Base-by-base conservation (phyloP, 2,329 filamentous ascomycete genomes). In the Hypoxylon sp. region DNA sequence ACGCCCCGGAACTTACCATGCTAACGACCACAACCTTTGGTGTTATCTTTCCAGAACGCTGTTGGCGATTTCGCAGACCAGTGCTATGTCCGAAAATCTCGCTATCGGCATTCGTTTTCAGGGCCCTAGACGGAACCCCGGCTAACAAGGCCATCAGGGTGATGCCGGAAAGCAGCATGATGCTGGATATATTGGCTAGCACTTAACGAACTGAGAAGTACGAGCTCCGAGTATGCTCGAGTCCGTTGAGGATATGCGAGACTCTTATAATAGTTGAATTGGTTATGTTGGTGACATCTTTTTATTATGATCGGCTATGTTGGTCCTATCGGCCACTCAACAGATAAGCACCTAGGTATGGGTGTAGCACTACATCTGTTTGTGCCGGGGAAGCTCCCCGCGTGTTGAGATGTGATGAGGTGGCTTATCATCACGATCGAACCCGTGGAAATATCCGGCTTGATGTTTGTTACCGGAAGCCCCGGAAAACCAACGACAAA, bases 21-120 rank as follows among this genome's bases (percentile, higher is more conserved):
- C 84, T 88, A 67, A 91, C 82, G 64, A 91, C 88, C 76, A 91
- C 84, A 52, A 90, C 82, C 71, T 89, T 91, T 8, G 89, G 89
- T 24, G 83, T 76, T 61, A 89, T 80, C 69, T 74, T 78, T 29
- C 32, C 63, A 31, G 52, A 27, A 24, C 46, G 19, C 32, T 60
- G 58, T n/a, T 51, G 42, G 35, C 35, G 42, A 10, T 37, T 19
- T 32, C n/a, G 15, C 31, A 29, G 11, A 11, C 24, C 37, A 2
- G 17, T 31, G 19, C 24, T n/a, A 29, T 39, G 7, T 32, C 11
- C 35, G 8, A 37, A 21, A 11, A 8, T 17, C 13, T n/a, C 31
- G 27, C 11, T 24, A 5, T 42, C 46, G 48, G 24, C 17, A 48
- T 56, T 56, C 32, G 19, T 17, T 37, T 15, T 31, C 15, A 17